Base-by-base conservation (phyloP, 192 early-diverging fungal species). In the Backusella parvicylindrica region DNA sequence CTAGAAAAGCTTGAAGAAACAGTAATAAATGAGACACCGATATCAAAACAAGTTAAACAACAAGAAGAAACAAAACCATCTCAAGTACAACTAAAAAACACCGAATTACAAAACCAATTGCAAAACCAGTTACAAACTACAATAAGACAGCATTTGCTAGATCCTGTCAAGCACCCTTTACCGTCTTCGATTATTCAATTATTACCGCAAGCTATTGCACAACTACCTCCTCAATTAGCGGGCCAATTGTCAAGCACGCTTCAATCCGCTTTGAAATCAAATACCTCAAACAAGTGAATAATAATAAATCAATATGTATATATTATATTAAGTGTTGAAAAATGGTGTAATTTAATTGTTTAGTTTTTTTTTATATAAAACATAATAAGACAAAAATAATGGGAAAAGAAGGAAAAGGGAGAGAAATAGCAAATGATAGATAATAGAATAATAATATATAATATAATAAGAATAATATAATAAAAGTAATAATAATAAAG, bases 161-260 rank as follows among this genome's bases (percentile, higher is more conserved):
- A 79, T 66, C 78, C 78, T 38, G 64, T 75, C n/a, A 56, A 53
- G 3, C 33, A 75, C 41, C 78, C 78, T 18, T 37, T 79, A 23
- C 78, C 78, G 4, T 70, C 78, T 3, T 79, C 78, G 5, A 79
- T 79, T 16, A 64, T 74, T 5, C 73, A 79, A 18, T 63, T 79
- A n/a, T 37, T 79, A 35, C 78, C 78, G 5, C 73, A 79, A 30
- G 78, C 78, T 2, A 79, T 79, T 65, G 78, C 78, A 1, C 78
- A 79, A 66, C 21, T 79, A 15, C 78, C 78, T 41, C 78, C 78
- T 56, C 71, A 72, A 37, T 35, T 72, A 36, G 71, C 71, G 4
- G 56, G 36, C 26, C 71, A 72, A 28, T 28, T 72, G n/a, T 37
- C 47, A 38, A 16, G 53, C 16, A 37, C 71, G 4, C 35, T 68